Evolutionary conservation across 148 eudicot genomes (phyloP), one percentile per base, ranked within the genome.

Genomic region (Rhododendron molle): DNA sequence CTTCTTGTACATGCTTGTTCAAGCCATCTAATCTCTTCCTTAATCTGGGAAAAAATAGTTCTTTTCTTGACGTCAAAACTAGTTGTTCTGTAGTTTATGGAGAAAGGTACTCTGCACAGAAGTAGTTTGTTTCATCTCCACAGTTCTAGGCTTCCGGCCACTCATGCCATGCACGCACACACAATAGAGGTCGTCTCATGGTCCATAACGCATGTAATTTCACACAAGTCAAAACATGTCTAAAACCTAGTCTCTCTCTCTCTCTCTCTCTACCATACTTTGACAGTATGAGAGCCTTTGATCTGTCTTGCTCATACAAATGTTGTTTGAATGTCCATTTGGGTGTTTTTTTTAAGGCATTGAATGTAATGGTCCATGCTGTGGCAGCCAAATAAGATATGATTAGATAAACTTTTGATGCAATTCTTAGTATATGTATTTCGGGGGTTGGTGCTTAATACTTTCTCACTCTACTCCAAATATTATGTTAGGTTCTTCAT

Each of bases 401-500:
- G 69, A 60, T 9, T 65, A n/a, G 71, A 65, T 65, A 3, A 65
- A 65, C 30, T 65, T 65, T 65, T 30, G 4, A 65, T 65, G 4
- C 28, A 28, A 78, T 85, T 78, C 16, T 38, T 54, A 18, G 54
- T 18, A 12, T 40, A 15, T 52, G 38, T 80, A 23, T n/a, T 86
- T 81, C 6, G 13, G 74, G n/a, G 58, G 71, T 23, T 65, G 71
- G 46, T 20, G 32, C 8, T 56, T 74, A 26, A n/a, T 74, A 50
- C 26, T 56, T 72, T 81, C 54, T 84, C 36, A 69, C 58, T 77
- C n/a, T 87, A 54, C 10, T 43, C 50, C 20, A 28, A 12, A 28
- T 84, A 44, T 80, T 76, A 72, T 83, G 80, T 30, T 81, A 78
- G 90, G 88, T 56, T 88, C 83, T 46, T 90, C 89, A 78, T 80